Evolutionary conservation across 2,329 filamentous ascomycete species (phyloP).

Genomic region (Sclerotinia subarctica): DNA sequence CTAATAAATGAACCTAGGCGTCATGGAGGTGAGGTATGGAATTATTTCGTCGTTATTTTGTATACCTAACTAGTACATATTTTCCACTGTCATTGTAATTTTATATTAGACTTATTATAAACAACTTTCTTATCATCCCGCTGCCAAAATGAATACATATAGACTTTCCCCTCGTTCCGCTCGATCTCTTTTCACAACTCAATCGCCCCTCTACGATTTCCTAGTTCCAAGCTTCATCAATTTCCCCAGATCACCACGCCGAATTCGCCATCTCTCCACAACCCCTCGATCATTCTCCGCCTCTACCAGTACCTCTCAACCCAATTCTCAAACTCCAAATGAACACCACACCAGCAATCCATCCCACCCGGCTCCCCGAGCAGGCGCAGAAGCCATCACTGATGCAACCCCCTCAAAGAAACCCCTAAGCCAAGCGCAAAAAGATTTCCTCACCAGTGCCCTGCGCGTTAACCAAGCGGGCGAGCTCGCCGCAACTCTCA

Average conservation of each 20-base stretch:
- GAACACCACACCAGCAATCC: slow-evolving; percentile 11
- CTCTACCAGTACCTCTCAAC: neutral
- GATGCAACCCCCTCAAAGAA: slow-evolving; percentile 20
- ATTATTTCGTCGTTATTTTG: neutral
- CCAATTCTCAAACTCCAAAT: neutral
- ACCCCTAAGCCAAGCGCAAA: slow-evolving; percentile 66
- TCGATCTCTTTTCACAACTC: neutral
- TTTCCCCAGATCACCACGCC: slow-evolving; percentile 23
- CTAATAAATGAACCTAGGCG: slow-evolving; percentile 1
- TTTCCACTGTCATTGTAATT: neutral
- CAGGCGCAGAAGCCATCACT: slow-evolving; percentile 6
- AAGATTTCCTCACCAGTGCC: slow-evolving; percentile 71
- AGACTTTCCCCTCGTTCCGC: slow-evolving; percentile 24
- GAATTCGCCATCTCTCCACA: slow-evolving; percentile 29
- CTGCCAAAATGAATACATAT: slow-evolving; percentile 1
- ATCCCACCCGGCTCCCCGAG: neutral
- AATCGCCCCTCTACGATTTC: slow-evolving; percentile 40
- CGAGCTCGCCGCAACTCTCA: slow-evolving; percentile 92
- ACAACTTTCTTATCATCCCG: neutral
- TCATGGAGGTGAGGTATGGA: slow-evolving; percentile 7
- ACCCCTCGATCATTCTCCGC: slow-evolving; percentile 17
- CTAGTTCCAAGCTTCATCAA: slow-evolving; percentile 40
- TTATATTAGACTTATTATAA: neutral
- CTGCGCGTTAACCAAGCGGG: slow-evolving; percentile 96
- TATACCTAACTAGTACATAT: neutral